Evolutionary conservation across 371 early-diverging fungal genomes (phyloP).

Genomic region (Mucor saturninus): DNA sequence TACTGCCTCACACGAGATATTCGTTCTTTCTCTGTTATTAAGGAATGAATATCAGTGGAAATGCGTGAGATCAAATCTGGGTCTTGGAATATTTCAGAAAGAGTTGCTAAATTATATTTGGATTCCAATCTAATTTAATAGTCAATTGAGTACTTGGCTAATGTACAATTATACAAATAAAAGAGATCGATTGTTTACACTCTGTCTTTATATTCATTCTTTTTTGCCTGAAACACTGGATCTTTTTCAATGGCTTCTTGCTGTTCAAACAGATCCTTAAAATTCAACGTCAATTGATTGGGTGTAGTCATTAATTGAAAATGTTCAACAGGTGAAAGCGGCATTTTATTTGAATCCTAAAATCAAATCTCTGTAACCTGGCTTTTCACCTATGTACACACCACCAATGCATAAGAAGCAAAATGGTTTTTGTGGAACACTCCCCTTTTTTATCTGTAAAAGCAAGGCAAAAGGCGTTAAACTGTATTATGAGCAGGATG

Average conservation of each 20-base stretch:
- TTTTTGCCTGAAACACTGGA: not conserved
- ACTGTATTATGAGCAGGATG: too few species aligned
- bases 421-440: too few species aligned
- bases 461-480: too few species aligned
- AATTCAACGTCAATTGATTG: not conserved
- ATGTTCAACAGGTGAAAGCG: too few species aligned
- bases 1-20: constrained; percentile 9
- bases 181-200: constrained; percentile 1
- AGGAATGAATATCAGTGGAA: not conserved
- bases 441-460: too few species aligned
- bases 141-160: not conserved
- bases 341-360: too few species aligned
- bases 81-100: constrained; percentile 31
- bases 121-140: not conserved
- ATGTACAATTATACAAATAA: not conserved
- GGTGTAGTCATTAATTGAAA: constrained; percentile 6
- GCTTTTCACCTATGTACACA: too few species aligned
- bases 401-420: too few species aligned
- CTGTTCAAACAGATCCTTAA: constrained; percentile 9
- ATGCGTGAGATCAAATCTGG: constrained; percentile 20
- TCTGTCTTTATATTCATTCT: constrained; percentile 6
- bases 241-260: constrained; percentile 7
- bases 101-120: constrained; percentile 1
- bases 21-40: not conserved
- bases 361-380: too few species aligned